Conservation (phyloP, 305 asterid species). For the Solanum hybrid region DNA sequence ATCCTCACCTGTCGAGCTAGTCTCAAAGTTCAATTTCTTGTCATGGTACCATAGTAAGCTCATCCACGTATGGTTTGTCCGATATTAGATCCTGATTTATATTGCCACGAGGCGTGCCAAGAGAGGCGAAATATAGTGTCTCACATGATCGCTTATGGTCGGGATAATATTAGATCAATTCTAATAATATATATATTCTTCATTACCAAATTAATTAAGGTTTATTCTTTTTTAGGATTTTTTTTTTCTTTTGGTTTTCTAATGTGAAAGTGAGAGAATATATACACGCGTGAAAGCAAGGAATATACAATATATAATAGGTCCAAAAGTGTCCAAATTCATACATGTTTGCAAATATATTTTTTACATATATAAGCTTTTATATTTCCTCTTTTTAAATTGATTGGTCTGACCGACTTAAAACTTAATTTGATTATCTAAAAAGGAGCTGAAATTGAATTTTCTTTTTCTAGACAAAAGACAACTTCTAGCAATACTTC, state of each 20-base stretch:
- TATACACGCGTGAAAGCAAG: neutral
- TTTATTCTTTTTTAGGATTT: neutral
- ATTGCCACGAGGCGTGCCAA: neutral
- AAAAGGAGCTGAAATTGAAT: neutral
- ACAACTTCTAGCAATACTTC: neutral
- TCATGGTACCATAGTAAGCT: no score
- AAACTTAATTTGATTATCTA: neutral
- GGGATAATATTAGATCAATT: neutral
- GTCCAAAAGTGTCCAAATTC: neutral
- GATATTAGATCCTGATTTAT: neutral
- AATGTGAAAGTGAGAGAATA: neutral
- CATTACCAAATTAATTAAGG: neutral
- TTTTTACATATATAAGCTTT: neutral
- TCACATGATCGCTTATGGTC: neutral
- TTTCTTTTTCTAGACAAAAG: neutral
- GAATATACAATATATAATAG: neutral
- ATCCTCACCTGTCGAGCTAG: neutral
- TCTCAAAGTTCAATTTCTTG: fast-evolving
- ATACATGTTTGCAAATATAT: neutral
- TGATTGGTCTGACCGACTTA: neutral
- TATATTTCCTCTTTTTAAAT: neutral
- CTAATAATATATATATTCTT: neutral
- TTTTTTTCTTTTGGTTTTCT: neutral
- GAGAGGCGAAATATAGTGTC: neutral
- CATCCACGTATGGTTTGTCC: fast-evolving